Evolutionary conservation across 177 flowering plant species (phyloP).

Genomic region (Vitis hybrid): DNA sequence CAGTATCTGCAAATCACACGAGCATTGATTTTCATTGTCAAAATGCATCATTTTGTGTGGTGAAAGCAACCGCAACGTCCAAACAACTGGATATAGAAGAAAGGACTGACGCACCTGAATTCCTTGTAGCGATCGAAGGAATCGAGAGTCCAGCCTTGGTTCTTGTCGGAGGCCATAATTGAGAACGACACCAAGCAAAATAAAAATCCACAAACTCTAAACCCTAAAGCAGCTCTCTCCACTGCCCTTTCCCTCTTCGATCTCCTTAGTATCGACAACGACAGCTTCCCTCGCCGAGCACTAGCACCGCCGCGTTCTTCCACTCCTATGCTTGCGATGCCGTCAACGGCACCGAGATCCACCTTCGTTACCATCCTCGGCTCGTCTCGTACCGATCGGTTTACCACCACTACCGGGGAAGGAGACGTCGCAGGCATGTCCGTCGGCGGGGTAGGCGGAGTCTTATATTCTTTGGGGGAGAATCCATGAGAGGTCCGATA

Average conservation of each 20-base stretch:
- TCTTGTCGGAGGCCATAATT: slow-evolving; percentile 51
- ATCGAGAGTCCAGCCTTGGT: slow-evolving; percentile 54
- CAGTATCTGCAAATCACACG: slow-evolving; percentile 35
- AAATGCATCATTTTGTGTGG: too few species aligned
- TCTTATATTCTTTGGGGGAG: slow-evolving; percentile 6
- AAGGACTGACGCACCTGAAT: slow-evolving; percentile 34
- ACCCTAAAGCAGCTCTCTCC: slow-evolving; percentile 35
- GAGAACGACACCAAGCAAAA: slow-evolving; percentile 50
- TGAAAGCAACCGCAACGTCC: too few species aligned
- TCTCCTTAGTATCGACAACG: slow-evolving; percentile 23
- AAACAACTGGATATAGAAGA: too few species aligned
- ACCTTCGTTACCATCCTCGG: slow-evolving; percentile 1
- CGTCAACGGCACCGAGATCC: neutral
- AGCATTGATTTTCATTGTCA: too few species aligned
- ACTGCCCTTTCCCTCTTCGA: slow-evolving; percentile 22
- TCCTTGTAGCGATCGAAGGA: slow-evolving; percentile 51
- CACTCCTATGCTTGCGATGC: neutral
- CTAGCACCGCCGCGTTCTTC: slow-evolving; percentile 15
- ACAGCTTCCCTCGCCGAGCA: slow-evolving; percentile 16
- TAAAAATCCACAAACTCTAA: slow-evolving; percentile 41
- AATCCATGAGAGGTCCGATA: slow-evolving; percentile 8
- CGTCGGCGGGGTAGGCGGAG: slow-evolving; percentile 5
- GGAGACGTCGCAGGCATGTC: neutral
- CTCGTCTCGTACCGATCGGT: slow-evolving; percentile 5
- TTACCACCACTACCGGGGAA: slow-evolving; percentile 1